These are phyloP conservation scores for Athelia sp. DNA, from an alignment of 1,284 basidiomycete species.

Conservation along the genomic window DNA sequence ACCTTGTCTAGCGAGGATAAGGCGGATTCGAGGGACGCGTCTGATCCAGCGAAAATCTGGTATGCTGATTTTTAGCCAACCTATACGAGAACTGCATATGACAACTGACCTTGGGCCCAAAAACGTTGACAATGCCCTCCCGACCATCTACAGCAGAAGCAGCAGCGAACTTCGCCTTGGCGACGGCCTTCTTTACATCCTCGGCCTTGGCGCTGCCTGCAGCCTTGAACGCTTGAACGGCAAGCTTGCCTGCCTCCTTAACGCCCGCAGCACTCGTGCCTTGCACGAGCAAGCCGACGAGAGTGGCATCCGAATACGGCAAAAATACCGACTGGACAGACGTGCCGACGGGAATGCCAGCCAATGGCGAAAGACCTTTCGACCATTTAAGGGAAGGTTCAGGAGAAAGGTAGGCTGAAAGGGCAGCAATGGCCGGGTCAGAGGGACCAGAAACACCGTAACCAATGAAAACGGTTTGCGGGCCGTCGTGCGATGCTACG, in stretches of 20 bases:
- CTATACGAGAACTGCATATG: slow-evolving; percentile 8
- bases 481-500: slow-evolving; percentile 48
- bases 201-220: slow-evolving; percentile 55
- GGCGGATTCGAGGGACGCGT: slow-evolving; percentile 47
- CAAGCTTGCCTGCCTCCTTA: slow-evolving; percentile 60
- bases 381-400: slow-evolving; percentile 82
- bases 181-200: slow-evolving; percentile 74
- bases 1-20: slow-evolving; percentile 61
- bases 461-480: slow-evolving; percentile 79
- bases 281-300: slow-evolving; percentile 79
- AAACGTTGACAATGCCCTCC: slow-evolving; percentile 59
- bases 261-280: slow-evolving; percentile 55
- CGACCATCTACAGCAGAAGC: slow-evolving; percentile 67
- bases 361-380: slow-evolving; percentile 64
- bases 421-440: slow-evolving; percentile 67
- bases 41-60: slow-evolving; percentile 56
- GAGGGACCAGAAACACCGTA: slow-evolving; percentile 67
- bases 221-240: slow-evolving; percentile 64
- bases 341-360: slow-evolving; percentile 47
- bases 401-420: slow-evolving; percentile 75
- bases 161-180: slow-evolving; percentile 82
- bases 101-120: slow-evolving; percentile 58
- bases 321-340: slow-evolving; percentile 72
- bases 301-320: slow-evolving; percentile 85
- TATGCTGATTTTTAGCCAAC: slow-evolving; percentile 5